Evolutionary conservation across 257 asterid species (phyloP), one percentile per base, ranked within the genome.

Genomic region (Eustoma russellianum): DNA sequence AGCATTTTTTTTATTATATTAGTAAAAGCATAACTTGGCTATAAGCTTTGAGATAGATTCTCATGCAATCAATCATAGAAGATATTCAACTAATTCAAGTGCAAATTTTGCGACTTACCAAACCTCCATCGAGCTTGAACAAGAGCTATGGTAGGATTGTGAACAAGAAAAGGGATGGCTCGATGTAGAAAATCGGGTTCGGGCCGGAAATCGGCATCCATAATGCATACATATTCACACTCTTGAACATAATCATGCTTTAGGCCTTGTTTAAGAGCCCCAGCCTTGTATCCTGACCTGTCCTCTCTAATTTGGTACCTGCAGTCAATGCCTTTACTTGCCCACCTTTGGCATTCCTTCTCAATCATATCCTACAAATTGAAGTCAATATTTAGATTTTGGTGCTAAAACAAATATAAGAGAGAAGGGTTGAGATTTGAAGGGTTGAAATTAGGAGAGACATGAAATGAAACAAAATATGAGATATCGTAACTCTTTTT

Each of bases 151-250:
- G 82, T 75, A 33, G 74, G 77, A 54, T 87, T 87, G 62, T 87
- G 92, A 41, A 91, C 66, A 16, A 83, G 82, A n/a, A 86, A 91
- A 0, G 98, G 98, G 61, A 91, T 77, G 7, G 98, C 56, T 0
- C 98, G 89, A 3, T 81, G 64, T 55, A 91, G 95, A 45, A 86
- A 91, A 40, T 91, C 98, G 5, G 95, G 94, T 16, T 91, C 98
- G 9, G 98, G 98, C 14, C 95, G 86, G 30, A 91, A 91, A 71
- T 87, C 98, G 0, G 98, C 98, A 6, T 91, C 98, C 56, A 91
- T 84, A 40, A 91, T 91, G 43, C 75, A 95, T 0, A 91, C 96
- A 2, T 78, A 82, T 10, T 91, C 98, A 55, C 98, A 91, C 1
- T 80, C 76, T 47, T 87, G 77, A 4, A 82, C 97, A 34, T 85